Base-by-base conservation (phyloP, 768 basidiomycete genomes). In the Hericium coralloides region DNA sequence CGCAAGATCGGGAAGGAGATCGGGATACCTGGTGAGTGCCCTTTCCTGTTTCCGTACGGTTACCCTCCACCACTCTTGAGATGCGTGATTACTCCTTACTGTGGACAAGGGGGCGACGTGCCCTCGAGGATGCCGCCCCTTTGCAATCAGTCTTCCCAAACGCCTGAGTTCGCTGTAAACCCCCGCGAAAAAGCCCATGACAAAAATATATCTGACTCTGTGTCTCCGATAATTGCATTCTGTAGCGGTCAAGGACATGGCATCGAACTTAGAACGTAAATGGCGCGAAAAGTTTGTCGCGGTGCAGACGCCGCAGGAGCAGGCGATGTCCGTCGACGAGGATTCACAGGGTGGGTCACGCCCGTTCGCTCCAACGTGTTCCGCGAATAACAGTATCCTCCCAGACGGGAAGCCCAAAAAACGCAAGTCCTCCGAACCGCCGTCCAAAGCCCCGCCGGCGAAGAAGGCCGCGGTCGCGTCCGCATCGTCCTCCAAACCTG, bases 241-340 rank as follows among this genome's bases (percentile, higher is more conserved):
- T 70, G 70, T 78, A 92, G 90, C 90, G 74, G 81, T 90, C 85
- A 89, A 91, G 84, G 90, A 92, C 75, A 89, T 92, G 87, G 90
- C 90, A 65, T 82, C 81, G 69, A 91, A 89, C 75, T 77, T 92
- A 75, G 89, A 90, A 73, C 82, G 82, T 66, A 84, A 83, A 75
- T 92, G 90, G 91, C 82, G 87, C 57, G 74, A 74, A 60, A 73
- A 89, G 69, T 74, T 87, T 66, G 74, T 67, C 65, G 68, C 43
- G 20, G 43, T 45, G n/a, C 20, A 25, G 22, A 22, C 64, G 66
- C 65, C 61, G 64, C 64, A 81, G 76, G 67, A 72, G 70, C 73
- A 76, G 66, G 58, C 67, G 75, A 78, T 67, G 61, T 60, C 63
- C 31, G 63, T 51, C 26, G 68, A 71, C 56, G 64, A 63, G 17